Conservation (phyloP, 768 basidiomycete genomes). For the Trametopsis cervina region DNA sequence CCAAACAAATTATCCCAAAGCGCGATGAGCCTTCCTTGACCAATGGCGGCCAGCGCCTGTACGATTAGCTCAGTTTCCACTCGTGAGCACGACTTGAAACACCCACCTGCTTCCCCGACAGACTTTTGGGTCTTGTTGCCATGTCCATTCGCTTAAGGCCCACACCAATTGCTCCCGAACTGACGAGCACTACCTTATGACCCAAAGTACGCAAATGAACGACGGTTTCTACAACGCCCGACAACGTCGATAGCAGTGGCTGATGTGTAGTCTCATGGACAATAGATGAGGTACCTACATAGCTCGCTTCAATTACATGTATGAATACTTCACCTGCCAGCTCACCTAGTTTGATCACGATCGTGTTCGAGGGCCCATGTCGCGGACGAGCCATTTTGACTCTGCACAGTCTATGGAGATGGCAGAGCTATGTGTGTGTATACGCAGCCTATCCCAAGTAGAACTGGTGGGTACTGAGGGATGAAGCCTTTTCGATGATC, state of each 20-base stretch:
- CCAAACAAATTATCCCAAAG: constrained; percentile 97
- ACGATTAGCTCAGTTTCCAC: constrained; percentile 17
- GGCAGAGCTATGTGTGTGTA: too few species aligned
- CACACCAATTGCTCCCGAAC: constrained; percentile 96
- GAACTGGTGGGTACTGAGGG: too few species aligned
- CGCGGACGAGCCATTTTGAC: constrained; percentile 20
- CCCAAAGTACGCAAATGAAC: constrained; percentile 69
- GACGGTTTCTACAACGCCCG: constrained; percentile 88
- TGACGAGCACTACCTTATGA: constrained; percentile 93
- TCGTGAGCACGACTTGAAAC: not conserved
- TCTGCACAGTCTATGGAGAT: too few species aligned
- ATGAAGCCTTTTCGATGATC: too few species aligned
- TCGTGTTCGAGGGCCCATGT: constrained; percentile 20
- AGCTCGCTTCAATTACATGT: not conserved
- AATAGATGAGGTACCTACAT: constrained; percentile 90
- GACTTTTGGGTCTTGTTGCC: constrained; percentile 67
- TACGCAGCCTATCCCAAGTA: too few species aligned
- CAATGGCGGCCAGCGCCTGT: constrained; percentile 93
- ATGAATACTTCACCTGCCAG: not conserved
- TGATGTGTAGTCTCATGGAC: constrained; percentile 92
- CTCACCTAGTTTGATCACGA: constrained; percentile 30
- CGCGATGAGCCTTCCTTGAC: constrained; percentile 93
- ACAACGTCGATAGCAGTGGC: constrained; percentile 85
- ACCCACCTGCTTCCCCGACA: constrained; percentile 87
- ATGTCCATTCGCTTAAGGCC: constrained; percentile 90